A percentile compares a stretch with the other conserved stretches of the same genome.
phyloP scores from a whole-genome alignment of 208 protist species.

The Crithidia thermophila region DNA sequence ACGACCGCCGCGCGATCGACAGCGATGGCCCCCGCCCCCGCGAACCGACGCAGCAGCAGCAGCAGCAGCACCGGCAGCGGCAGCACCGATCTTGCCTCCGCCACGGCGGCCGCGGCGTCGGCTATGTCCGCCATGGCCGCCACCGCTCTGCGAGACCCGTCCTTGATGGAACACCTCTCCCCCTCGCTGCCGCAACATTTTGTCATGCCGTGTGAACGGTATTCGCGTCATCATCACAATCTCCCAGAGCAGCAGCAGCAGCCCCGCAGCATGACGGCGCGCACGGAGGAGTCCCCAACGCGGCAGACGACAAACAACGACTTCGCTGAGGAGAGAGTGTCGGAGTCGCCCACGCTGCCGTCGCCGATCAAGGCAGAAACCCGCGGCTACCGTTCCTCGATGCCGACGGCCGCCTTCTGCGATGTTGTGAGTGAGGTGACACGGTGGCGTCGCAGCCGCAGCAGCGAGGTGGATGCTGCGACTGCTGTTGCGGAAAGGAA shows the following conservation, averaged over 20 bases:
- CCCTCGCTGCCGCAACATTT: not conserved
- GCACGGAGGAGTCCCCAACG: not conserved
- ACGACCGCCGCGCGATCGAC: not conserved
- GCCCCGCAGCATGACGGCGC: not conserved
- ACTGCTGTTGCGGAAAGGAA: not conserved
- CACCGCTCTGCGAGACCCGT: not conserved
- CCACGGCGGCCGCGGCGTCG: not conserved
- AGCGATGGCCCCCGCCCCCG: not conserved
- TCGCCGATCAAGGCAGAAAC: not conserved
- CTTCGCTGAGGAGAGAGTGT: not conserved
- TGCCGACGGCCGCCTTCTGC: not conserved
- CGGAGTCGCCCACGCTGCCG: not conserved
- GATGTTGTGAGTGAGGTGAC: constrained; percentile 1
- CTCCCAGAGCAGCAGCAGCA: too few relatives aligned
- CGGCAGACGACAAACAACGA: not conserved
- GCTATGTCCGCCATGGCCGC: not conserved
- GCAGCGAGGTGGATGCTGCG: not conserved
- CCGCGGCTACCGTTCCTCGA: not conserved
- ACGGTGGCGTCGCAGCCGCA: not conserved
- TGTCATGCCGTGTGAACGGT: too few relatives aligned
- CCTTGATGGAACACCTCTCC: constrained; percentile 1
- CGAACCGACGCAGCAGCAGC: not conserved
- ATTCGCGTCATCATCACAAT: too few relatives aligned
- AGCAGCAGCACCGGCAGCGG: too few relatives aligned
- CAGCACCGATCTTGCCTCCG: too few relatives aligned